These are phyloP conservation scores for Periconia digitata DNA, from an alignment of 2,329 filamentous ascomycete species.

Conservation along the genomic window DNA sequence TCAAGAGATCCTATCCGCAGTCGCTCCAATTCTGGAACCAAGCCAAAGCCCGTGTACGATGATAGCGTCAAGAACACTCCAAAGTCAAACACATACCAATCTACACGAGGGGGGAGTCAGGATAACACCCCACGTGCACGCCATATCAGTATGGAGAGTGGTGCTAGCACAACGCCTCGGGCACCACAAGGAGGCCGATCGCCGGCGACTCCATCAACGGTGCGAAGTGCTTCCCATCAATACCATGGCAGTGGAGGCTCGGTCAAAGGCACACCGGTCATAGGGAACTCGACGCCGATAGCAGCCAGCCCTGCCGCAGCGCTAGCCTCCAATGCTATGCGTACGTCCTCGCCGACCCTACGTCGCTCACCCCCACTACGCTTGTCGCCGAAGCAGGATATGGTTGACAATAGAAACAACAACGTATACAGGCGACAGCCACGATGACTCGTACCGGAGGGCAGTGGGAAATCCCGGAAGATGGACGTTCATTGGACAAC, in stretches of 20 bases:
- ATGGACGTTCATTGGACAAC: slow-evolving; percentile 42
- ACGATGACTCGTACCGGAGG: slow-evolving; percentile 37
- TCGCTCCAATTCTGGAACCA: slow-evolving; percentile 28
- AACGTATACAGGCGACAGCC: slow-evolving; percentile 3
- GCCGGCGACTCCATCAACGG: slow-evolving; percentile 36
- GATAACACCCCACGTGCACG: slow-evolving; percentile 35
- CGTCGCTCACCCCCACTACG: slow-evolving; percentile 35
- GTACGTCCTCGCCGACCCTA: slow-evolving; percentile 26
- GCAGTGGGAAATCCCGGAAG: slow-evolving; percentile 33
- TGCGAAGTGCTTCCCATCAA: slow-evolving; percentile 29
- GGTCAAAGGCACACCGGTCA: slow-evolving; percentile 25
- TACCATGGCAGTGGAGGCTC: slow-evolving; percentile 31
- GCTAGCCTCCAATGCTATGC: slow-evolving; percentile 27
- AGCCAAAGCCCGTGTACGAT: slow-evolving; percentile 21
- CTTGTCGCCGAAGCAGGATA: slow-evolving; percentile 29
- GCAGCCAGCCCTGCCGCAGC: slow-evolving; percentile 33
- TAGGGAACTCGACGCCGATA: slow-evolving; percentile 27
- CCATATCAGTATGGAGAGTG: slow-evolving; percentile 33
- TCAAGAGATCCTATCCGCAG: slow-evolving; percentile 24
- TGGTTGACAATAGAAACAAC: slow-evolving; percentile 17
- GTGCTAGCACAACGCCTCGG: slow-evolving; percentile 35
- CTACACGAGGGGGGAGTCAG: slow-evolving; percentile 28
- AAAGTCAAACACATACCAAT: slow-evolving; percentile 26
- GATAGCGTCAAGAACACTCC: slow-evolving; percentile 31
- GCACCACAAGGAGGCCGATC: slow-evolving; percentile 34